phyloP scores from a whole-genome alignment of 768 basidiomycete species.

The Leccinum aurantiacum region DNA sequence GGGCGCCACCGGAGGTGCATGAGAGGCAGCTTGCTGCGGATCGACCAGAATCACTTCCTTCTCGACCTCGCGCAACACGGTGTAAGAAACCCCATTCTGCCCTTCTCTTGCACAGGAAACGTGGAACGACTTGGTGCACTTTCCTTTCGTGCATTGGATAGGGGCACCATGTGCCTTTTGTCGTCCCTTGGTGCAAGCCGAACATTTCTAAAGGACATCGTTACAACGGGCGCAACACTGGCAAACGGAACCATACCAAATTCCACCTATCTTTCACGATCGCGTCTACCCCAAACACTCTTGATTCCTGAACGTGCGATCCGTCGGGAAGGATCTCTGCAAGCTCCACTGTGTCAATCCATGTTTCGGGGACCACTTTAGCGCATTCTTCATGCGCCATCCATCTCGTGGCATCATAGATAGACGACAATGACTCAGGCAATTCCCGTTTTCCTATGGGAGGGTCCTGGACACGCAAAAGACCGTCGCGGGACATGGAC shows the following conservation, averaged over 20 bases:
- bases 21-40: slow-evolving; percentile 19
- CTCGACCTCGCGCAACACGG: slow-evolving; percentile 66
- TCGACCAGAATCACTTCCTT: slow-evolving; percentile 77
- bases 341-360: slow-evolving; percentile 71
- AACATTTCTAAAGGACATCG: slow-evolving; percentile 73
- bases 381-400: slow-evolving; percentile 83
- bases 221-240: neutral
- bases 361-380: slow-evolving; percentile 84
- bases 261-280: slow-evolving; percentile 94
- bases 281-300: slow-evolving; percentile 82
- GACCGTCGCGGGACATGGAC: slow-evolving; percentile 48
- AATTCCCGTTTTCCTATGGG: slow-evolving; percentile 56
- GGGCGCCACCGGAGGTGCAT: slow-evolving; percentile 6
- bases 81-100: slow-evolving; percentile 55
- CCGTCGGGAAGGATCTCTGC: slow-evolving; percentile 33
- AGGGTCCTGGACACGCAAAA: slow-evolving; percentile 68
- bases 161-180: slow-evolving; percentile 74
- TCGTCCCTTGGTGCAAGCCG: slow-evolving; percentile 70
- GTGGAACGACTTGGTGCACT: slow-evolving; percentile 92
- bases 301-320: slow-evolving; percentile 39
- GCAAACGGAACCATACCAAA: slow-evolving; percentile 53
- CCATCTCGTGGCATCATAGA: slow-evolving; percentile 44
- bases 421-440: slow-evolving; percentile 35
- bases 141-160: slow-evolving; percentile 92
- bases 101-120: slow-evolving; percentile 78